Percentiles rank a stretch among this genome's conserved stretches.
Conservation (phyloP, 805 yeast species). For the Saccharomycopsis fodiens region DNA sequence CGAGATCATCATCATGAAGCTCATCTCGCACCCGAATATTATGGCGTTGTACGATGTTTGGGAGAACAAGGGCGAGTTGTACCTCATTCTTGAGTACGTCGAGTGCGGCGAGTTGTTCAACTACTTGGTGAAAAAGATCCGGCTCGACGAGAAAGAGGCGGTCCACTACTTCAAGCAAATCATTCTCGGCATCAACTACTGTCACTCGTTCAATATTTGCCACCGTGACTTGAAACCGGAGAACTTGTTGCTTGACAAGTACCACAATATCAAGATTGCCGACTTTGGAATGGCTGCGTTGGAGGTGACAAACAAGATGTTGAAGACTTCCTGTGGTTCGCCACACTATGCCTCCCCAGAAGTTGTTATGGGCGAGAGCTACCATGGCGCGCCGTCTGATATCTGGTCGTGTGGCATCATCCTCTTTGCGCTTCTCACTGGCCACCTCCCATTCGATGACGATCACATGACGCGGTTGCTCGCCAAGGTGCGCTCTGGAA, state of each 20-base stretch:
- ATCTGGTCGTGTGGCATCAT: constrained; percentile 99
- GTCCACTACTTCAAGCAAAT: constrained; percentile 83
- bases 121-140: constrained; percentile 80
- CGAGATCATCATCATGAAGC: constrained; percentile 79
- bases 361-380: constrained; percentile 88
- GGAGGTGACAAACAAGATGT: constrained; percentile 69
- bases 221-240: constrained; percentile 86
- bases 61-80: constrained; percentile 78
- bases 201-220: constrained; percentile 81
- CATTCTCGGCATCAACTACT: constrained; percentile 72
- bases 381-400: constrained; percentile 95
- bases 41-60: constrained; percentile 77
- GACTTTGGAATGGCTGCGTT: constrained; percentile 99
- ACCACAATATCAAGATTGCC: constrained; percentile 88
- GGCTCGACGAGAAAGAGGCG: constrained; percentile 84
- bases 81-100: constrained; percentile 87
- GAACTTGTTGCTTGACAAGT: constrained; percentile 68
- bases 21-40: constrained; percentile 70
- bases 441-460: constrained; percentile 94
- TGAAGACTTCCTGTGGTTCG: constrained; percentile 95
- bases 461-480: constrained; percentile 84
- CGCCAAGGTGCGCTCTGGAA: constrained; percentile 86
- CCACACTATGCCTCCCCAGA: constrained; percentile 99
- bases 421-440: constrained; percentile 85
- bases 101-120: constrained; percentile 98